Conservation (phyloP, 164 flowering plant species). For the Piper betle region DNA sequence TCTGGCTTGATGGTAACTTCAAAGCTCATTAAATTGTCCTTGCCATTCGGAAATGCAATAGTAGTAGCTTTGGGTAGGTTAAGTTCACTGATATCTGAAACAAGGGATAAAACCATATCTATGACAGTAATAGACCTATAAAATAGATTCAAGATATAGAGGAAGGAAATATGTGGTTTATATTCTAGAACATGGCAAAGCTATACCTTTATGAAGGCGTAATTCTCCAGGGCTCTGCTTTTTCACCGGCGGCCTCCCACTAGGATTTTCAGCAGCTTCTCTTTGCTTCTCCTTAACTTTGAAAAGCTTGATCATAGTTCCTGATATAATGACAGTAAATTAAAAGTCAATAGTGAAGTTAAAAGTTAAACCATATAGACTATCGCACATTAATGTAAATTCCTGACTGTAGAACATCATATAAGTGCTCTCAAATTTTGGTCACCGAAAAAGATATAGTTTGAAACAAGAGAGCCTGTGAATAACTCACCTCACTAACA, state of each 20-base stretch:
- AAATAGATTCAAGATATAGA: neutral
- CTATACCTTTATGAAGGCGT: constrained; percentile 40
- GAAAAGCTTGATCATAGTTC: constrained; percentile 30
- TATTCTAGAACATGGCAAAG: neutral
- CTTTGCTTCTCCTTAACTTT: constrained; percentile 51
- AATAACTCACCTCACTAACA: no score
- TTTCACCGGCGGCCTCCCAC: constrained; percentile 40
- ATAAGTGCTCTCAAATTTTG: no score
- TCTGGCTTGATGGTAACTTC: constrained; percentile 55
- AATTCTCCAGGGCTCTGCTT: constrained; percentile 57
- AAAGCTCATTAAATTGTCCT: constrained; percentile 66
- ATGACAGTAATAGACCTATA: neutral
- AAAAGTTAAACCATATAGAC: no score
- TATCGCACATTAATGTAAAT: no score
- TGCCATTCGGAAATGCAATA: constrained; percentile 54
- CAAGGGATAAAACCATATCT: neutral
- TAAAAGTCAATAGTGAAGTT: neutral
- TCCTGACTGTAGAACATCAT: no score
- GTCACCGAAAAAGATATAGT: no score
- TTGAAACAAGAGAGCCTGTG: no score
- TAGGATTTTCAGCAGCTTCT: constrained; percentile 42
- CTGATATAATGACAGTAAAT: neutral
- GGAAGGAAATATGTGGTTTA: neutral
- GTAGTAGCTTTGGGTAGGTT: constrained; percentile 47
- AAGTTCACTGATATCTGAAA: constrained; percentile 60